Evolutionary conservation across 257 asterid species (phyloP).

Genomic region (Anisodus acutangulus): DNA sequence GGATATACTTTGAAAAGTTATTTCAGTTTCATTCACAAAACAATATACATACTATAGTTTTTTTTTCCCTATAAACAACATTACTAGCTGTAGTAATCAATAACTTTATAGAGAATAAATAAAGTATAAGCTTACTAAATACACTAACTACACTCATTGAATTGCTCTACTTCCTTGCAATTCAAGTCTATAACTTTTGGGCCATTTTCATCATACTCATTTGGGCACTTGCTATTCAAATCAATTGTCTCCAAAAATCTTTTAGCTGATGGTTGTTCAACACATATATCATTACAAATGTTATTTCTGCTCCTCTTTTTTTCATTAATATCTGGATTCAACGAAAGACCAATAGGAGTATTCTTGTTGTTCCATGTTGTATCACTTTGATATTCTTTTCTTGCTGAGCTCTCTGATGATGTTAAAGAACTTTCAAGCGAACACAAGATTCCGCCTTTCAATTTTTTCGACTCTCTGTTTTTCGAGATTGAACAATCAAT

Average conservation of each 20-base stretch:
- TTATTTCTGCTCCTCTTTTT: conserved; percentile 44
- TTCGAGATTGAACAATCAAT: conserved; percentile 50
- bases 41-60: conserved; percentile 29
- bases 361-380: conserved; percentile 33
- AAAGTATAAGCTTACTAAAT: conserved; percentile 30
- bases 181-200: conserved; percentile 58
- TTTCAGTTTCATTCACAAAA: conserved; percentile 22
- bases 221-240: conserved; percentile 55
- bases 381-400: conserved; percentile 41
- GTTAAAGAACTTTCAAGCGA: conserved; percentile 80
- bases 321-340: conserved; percentile 40
- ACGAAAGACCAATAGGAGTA: conserved; percentile 44
- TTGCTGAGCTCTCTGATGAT: conserved; percentile 67
- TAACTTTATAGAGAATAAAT: neutral
- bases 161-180: conserved; percentile 44
- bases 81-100: conserved; percentile 27
- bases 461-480: conserved; percentile 37
- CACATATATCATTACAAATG: conserved; percentile 28
- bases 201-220: conserved; percentile 45
- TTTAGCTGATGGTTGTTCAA: conserved; percentile 35
- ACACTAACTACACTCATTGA: conserved; percentile 38
- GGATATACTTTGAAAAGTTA: conserved; percentile 30
- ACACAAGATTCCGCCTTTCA: conserved; percentile 41
- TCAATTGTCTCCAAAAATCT: conserved; percentile 50
- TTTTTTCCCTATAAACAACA: conserved; percentile 32